Evolutionary conservation across 257 asterid genomes (phyloP).

Genomic region (Solanum arcanum): DNA sequence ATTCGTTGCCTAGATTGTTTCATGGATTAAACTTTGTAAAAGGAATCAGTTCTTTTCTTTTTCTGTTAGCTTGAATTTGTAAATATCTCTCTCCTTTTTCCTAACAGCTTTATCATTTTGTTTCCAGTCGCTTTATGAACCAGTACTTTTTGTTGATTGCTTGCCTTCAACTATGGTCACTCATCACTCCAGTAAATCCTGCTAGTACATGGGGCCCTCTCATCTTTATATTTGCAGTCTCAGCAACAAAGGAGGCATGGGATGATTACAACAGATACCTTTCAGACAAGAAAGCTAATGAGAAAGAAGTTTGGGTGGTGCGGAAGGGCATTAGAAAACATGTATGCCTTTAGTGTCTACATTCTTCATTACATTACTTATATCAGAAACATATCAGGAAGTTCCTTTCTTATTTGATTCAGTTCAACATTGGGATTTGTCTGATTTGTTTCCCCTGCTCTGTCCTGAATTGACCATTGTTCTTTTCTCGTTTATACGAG

Average conservation of each 20-base stretch:
- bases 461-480: neutral
- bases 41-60: neutral
- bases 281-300: constrained; percentile 94
- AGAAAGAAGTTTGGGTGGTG: constrained; percentile 94
- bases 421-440: neutral
- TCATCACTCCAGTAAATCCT: constrained; percentile 98
- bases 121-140: constrained; percentile 96
- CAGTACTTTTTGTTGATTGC: constrained; percentile 98
- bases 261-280: constrained; percentile 94
- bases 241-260: constrained; percentile 98
- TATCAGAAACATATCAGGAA: neutral
- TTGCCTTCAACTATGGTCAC: constrained; percentile 99
- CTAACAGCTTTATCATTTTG: constrained; percentile 11
- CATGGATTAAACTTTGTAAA: neutral
- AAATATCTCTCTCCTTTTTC: neutral
- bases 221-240: constrained; percentile 93
- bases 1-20: neutral
- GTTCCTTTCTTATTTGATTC: neutral
- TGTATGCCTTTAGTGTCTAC: constrained; percentile 25
- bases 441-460: neutral
- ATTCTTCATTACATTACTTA: neutral
- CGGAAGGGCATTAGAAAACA: constrained; percentile 74
- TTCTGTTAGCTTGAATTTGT: neutral
- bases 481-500: neutral
- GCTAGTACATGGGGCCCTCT: constrained; percentile 99